phyloP scores from a whole-genome alignment of 352 stramenopile species.

The Phytophthora meadii region DNA sequence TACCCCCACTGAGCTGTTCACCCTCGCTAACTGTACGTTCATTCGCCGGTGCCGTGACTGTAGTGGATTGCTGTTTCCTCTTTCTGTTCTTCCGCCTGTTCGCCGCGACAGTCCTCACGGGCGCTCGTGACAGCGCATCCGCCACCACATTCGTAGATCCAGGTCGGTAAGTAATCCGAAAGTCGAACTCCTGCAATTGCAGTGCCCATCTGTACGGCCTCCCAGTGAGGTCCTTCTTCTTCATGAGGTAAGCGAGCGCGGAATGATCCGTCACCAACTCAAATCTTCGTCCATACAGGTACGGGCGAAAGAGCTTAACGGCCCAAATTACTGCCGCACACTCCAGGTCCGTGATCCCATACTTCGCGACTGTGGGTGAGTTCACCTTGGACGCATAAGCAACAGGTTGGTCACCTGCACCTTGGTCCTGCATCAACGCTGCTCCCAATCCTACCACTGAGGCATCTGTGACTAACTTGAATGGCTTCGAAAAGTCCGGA shows the following conservation, averaged over 20 bases:
- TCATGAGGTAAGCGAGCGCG: background rate
- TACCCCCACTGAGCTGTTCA: too few species aligned
- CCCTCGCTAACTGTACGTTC: too few species aligned
- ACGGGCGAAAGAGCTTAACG: background rate
- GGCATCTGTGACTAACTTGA: slow-evolving; percentile 34
- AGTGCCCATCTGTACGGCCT: slow-evolving; percentile 4
- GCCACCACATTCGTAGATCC: slow-evolving; percentile 24
- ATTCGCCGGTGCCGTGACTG: too few species aligned
- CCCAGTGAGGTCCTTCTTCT: background rate
- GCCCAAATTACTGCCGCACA: slow-evolving; percentile 16
- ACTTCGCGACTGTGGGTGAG: slow-evolving; percentile 22
- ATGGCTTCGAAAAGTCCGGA: slow-evolving; percentile 34
- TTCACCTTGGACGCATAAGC: slow-evolving; percentile 34
- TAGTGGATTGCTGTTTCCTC: too few species aligned
- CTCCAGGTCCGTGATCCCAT: slow-evolving; percentile 35
- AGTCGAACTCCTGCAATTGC: slow-evolving; percentile 12
- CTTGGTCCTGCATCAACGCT: slow-evolving; percentile 34
- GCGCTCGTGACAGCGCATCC: slow-evolving; percentile 28
- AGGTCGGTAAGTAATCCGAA: slow-evolving; percentile 4
- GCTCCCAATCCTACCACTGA: slow-evolving; percentile 26
- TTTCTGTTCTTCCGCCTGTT: background rate
- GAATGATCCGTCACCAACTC: slow-evolving; percentile 3
- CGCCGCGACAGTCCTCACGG: background rate
- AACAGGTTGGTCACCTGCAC: slow-evolving; percentile 7
- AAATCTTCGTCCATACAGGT: slow-evolving; percentile 1